A percentile compares a stretch with the other conserved stretches of the same genome.
Conservation (phyloP, 192 early-diverging fungal species). For the Umbelopsis isabellina region DNA sequence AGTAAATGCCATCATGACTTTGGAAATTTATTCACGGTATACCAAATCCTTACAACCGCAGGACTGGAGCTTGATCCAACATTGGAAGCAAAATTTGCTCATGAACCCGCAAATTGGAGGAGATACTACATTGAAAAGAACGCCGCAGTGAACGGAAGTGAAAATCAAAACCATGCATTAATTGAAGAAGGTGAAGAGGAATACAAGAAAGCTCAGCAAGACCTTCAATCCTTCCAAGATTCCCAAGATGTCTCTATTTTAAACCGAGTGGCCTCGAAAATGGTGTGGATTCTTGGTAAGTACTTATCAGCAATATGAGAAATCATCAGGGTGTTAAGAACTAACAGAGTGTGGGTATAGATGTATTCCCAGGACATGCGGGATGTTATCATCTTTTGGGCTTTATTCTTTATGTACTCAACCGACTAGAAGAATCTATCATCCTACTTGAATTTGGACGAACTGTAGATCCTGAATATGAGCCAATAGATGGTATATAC, state of each 20-base stretch:
- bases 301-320: not conserved
- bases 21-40: slow-evolving; percentile 55
- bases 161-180: slow-evolving; percentile 33
- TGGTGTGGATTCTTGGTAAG: slow-evolving; percentile 54
- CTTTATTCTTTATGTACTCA: slow-evolving; percentile 55
- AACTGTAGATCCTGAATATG: slow-evolving; percentile 53
- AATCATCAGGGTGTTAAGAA: too few relatives aligned
- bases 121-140: slow-evolving; percentile 48
- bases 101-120: slow-evolving; percentile 52
- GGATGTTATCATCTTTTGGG: slow-evolving; percentile 58
- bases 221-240: slow-evolving; percentile 48
- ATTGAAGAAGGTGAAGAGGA: slow-evolving; percentile 50
- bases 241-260: slow-evolving; percentile 42
- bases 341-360: slow-evolving; percentile 17
- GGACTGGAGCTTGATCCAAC: slow-evolving; percentile 47
- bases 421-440: slow-evolving; percentile 54
- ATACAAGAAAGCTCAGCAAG: slow-evolving; percentile 45
- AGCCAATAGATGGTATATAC: slow-evolving; percentile 51
- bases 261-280: slow-evolving; percentile 49
- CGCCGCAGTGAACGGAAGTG: slow-evolving; percentile 28
- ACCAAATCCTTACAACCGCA: slow-evolving; percentile 47
- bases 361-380: slow-evolving; percentile 55
- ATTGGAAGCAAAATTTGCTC: slow-evolving; percentile 26
- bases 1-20: slow-evolving; percentile 58
- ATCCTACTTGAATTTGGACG: slow-evolving; percentile 54